Percentiles rank a stretch among this genome's conserved stretches.
phyloP scores from a whole-genome alignment of 495 filamentous ascomycete genomes.

The Trichodelitschia bisporula region DNA sequence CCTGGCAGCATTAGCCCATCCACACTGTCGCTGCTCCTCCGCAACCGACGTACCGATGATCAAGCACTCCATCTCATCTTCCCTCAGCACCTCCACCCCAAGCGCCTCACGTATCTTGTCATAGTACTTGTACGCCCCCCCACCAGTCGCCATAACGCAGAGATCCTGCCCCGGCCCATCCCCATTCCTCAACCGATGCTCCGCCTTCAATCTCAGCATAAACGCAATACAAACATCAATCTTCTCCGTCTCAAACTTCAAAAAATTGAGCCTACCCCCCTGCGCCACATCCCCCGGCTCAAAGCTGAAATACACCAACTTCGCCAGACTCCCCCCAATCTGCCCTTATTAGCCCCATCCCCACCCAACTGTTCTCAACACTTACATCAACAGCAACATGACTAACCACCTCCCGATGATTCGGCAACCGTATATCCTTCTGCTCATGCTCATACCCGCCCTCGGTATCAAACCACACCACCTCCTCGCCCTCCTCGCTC shows the following conservation, averaged over 20 bases:
- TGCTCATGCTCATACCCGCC: slow-evolving; percentile 45
- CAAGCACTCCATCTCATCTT: slow-evolving; percentile 97
- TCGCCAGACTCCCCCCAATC: slow-evolving; percentile 89
- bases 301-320: slow-evolving; percentile 89
- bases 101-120: slow-evolving; percentile 62
- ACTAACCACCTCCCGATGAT: slow-evolving; percentile 78
- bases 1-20: slow-evolving; percentile 25
- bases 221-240: slow-evolving; percentile 83
- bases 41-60: slow-evolving; percentile 46
- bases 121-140: slow-evolving; percentile 88
- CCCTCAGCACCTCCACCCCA: slow-evolving; percentile 64
- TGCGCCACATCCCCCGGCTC: slow-evolving; percentile 42
- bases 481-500: too few species aligned
- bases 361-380: slow-evolving; percentile 2
- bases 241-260: slow-evolving; percentile 82
- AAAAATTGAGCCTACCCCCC: slow-evolving; percentile 79
- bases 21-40: too few species aligned
- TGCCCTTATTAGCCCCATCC: too few species aligned
- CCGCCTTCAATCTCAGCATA: slow-evolving; percentile 55
- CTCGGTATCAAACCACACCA: too few species aligned
- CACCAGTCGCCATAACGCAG: slow-evolving; percentile 83
- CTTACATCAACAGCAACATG: slow-evolving; percentile 91
- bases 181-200: slow-evolving; percentile 52
- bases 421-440: slow-evolving; percentile 81
- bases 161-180: slow-evolving; percentile 30